Base-by-base conservation (phyloP, 1,284 basidiomycete species). In the Boletus mariae region DNA sequence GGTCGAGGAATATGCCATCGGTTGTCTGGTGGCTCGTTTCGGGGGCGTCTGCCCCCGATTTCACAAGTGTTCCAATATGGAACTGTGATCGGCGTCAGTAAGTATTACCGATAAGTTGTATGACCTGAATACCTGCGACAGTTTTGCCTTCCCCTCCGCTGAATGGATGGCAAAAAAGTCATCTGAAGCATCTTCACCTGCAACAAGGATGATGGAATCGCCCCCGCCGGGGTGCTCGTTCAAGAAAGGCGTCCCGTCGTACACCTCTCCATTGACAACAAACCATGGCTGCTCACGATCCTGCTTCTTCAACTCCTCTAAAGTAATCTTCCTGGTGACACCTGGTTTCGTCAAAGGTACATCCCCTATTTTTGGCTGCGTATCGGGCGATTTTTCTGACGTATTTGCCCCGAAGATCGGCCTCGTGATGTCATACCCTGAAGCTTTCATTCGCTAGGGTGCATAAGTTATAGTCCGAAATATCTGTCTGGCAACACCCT, bases 151-250 rank as follows among this genome's bases (percentile, higher is more conserved):
- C 10, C 75, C 80, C 54, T 80, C 78, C 7, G 73, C 69, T 26
- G 79, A 81, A 61, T 81, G 80, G 47, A 82, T 80, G 1, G 78
- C 77, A 65, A 80, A 72, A 57, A 86, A 87, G 57, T 85, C 84
- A 17, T 85, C 83, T 1, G 80, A 78, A 0, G 82, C 80, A 58
- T 87, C 85, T 57, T 84, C 75, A 1, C 84, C 84, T 1, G 82
- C 80, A 4, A 82, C 77, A 11, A 83, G 67, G 10, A 75, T 69
- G 54, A 87, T 87, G 1, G 79, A 80, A 53, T 84, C 79, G 0
- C 75, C 71, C 3, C 85, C 85, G 15, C 85, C 85, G 0, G 85
- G 85, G 61, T 88, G 85, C 17, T 82, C 77, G 20, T 74, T 69
- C 34, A 87, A 69, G 63, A 80, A 87, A 2, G 65, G 67, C 0